These are phyloP conservation scores for Cenococcum geophilum DNA, from an alignment of 495 filamentous ascomycete genomes.

Conservation along the genomic window DNA sequence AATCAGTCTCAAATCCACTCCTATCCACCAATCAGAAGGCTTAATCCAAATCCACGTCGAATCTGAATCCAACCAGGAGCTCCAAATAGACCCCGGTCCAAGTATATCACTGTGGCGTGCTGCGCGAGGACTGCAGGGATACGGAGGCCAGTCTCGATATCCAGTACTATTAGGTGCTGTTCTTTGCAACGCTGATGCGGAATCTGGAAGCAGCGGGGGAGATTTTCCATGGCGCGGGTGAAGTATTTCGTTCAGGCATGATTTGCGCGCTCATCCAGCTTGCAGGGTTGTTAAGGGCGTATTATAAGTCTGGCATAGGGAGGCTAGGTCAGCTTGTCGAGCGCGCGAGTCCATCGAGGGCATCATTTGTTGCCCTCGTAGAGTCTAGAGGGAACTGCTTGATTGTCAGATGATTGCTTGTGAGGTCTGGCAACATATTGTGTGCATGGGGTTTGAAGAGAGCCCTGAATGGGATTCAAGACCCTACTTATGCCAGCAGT, in stretches of 20 bases:
- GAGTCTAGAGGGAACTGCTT: conserved; percentile 73
- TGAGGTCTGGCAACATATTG: conserved; percentile 91
- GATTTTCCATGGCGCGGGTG: background rate
- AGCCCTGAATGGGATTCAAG: conserved; percentile 67
- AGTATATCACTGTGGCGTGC: no score
- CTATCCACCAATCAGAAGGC: no score
- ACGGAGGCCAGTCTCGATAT: background rate
- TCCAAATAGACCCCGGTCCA: no score
- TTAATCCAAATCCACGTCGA: no score
- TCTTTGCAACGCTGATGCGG: background rate
- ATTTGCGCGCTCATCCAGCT: background rate
- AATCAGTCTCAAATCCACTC: no score
- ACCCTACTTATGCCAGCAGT: conserved; percentile 85
- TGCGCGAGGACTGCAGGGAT: background rate
- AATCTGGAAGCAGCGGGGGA: background rate
- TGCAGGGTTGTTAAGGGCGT: background rate
- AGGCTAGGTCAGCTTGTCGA: background rate
- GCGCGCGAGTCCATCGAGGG: conserved; percentile 19
- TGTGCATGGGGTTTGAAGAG: conserved; percentile 82
- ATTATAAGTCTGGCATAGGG: background rate
- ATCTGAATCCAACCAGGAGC: no score
- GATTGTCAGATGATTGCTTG: conserved; percentile 84
- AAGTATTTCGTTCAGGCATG: background rate
- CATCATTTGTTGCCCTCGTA: conserved; percentile 88
- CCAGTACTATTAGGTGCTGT: background rate